phyloP scores from a whole-genome alignment of 2,329 filamentous ascomycete species.

The Chrysoporthe austroafricana region DNA sequence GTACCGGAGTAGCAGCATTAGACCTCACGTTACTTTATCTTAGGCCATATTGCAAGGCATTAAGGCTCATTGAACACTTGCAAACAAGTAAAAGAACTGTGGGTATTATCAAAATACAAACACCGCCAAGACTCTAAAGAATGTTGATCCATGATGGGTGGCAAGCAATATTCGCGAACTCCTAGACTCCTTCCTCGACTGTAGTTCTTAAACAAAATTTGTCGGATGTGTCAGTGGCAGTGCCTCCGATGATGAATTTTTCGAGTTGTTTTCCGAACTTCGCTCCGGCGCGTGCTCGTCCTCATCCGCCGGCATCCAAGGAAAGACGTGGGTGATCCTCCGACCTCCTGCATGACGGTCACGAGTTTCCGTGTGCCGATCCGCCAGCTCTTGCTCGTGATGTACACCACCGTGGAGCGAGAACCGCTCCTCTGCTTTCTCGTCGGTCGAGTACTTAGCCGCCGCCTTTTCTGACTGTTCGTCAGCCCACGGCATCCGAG shows the following conservation, averaged over 20 bases:
- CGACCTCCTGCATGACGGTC: neutral
- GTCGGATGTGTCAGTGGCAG: neutral
- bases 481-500: neutral
- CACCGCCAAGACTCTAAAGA: neutral
- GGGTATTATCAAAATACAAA: slow-evolving; percentile 1
- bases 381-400: neutral
- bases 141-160: neutral
- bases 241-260: neutral
- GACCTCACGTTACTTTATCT: no score
- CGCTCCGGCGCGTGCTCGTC: neutral
- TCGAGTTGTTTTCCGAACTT: neutral
- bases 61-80: neutral
- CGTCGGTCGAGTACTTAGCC: neutral
- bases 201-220: neutral
- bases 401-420: neutral
- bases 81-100: neutral
- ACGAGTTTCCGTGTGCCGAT: neutral
- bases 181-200: neutral
- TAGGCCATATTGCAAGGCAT: neutral
- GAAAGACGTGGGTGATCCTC: slow-evolving; percentile 2
- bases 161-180: neutral
- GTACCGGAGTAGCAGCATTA: no score
- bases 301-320: slow-evolving; percentile 5
- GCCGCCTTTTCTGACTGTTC: neutral
- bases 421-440: neutral